These are phyloP conservation scores for Aspergillus fumigatus DNA, from an alignment of 2,329 filamentous ascomycete genomes.

Conservation along the genomic window DNA sequence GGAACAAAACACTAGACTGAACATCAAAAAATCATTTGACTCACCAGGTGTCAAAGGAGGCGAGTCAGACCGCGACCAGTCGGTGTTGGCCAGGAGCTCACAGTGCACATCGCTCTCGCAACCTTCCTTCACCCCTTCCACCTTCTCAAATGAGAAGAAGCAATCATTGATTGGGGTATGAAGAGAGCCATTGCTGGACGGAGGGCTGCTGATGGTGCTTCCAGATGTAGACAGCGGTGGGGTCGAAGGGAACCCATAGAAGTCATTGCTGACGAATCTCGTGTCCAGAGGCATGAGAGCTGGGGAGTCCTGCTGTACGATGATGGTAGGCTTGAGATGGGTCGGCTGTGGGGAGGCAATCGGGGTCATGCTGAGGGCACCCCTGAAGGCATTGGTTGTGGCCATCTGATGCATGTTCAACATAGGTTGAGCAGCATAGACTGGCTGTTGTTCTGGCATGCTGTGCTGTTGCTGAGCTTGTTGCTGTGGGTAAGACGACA, in stretches of 20 bases:
- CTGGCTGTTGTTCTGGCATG: slow-evolving; percentile 28
- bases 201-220: slow-evolving; percentile 81
- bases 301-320: slow-evolving; percentile 56
- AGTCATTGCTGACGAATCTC: slow-evolving; percentile 60
- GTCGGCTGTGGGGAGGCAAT: slow-evolving; percentile 70
- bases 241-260: slow-evolving; percentile 74
- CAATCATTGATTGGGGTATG: slow-evolving; percentile 78
- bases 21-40: slow-evolving; percentile 34
- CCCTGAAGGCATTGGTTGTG: slow-evolving; percentile 40
- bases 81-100: slow-evolving; percentile 67
- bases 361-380: slow-evolving; percentile 53
- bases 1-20: background rate
- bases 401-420: slow-evolving; percentile 44
- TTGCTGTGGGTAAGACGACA: slow-evolving; percentile 26
- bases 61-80: slow-evolving; percentile 73
- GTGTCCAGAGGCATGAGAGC: slow-evolving; percentile 65
- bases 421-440: slow-evolving; percentile 38
- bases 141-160: slow-evolving; percentile 67
- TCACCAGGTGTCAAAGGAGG: slow-evolving; percentile 88
- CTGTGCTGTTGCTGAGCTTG: slow-evolving; percentile 20
- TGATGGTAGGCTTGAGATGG: slow-evolving; percentile 70
- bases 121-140: slow-evolving; percentile 64
- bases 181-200: slow-evolving; percentile 67
- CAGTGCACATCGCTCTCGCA: slow-evolving; percentile 66
- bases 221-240: slow-evolving; percentile 81